A percentile compares a stretch with the other conserved stretches of the same genome.
These are phyloP conservation scores for Ceratonia siliqua DNA, from an alignment of 306 rosid genomes.

Conservation along the genomic window DNA sequence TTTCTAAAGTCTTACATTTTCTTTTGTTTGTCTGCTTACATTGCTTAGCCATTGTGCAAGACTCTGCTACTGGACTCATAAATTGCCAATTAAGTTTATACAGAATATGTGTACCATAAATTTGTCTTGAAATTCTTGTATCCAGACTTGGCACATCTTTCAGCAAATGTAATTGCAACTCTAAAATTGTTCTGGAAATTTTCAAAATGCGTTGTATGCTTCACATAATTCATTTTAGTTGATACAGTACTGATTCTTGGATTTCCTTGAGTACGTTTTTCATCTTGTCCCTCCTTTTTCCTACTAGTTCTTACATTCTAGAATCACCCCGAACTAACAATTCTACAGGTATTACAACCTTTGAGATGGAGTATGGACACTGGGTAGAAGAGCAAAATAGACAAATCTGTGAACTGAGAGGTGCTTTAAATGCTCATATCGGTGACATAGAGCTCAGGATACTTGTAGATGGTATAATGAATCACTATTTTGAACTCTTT, in stretches of 20 bases:
- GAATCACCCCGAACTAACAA: constrained; percentile 18
- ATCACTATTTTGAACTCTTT: constrained; percentile 72
- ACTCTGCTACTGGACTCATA: neutral
- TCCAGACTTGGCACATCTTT: neutral
- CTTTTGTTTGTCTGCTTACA: neutral
- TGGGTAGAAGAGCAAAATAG: constrained; percentile 90
- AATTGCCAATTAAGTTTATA: neutral
- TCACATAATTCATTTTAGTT: constrained; percentile 9
- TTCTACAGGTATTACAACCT: constrained; percentile 66
- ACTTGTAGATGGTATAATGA: constrained; percentile 71
- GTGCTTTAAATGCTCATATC: constrained; percentile 61
- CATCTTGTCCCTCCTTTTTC: constrained; percentile 1
- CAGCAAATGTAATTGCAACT: constrained; percentile 2
- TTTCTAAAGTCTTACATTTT: neutral
- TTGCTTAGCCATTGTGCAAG: neutral
- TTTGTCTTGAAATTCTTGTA: neutral
- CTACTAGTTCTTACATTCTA: constrained; percentile 29
- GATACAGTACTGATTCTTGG: neutral
- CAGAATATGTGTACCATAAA: neutral
- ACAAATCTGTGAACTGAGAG: constrained; percentile 69
- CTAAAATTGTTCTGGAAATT: neutral
- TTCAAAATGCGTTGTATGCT: neutral
- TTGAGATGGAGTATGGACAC: constrained; percentile 87
- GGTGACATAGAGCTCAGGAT: constrained; percentile 79
- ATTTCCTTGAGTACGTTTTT: constrained; percentile 8